phyloP scores from a whole-genome alignment of 805 yeast species.

The Candida cerambycidarum region DNA sequence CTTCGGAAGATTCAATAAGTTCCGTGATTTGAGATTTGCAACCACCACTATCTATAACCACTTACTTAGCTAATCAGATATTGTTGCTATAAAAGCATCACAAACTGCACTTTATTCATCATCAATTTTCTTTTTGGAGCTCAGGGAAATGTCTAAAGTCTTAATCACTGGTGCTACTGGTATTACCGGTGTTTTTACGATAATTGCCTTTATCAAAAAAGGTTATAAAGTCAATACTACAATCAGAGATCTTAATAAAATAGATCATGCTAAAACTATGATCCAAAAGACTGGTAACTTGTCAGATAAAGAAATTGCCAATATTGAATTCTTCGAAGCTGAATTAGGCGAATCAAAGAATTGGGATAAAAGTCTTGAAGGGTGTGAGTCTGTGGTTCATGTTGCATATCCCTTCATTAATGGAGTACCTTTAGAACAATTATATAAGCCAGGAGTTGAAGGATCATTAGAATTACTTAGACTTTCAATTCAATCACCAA shows the following conservation, averaged over 20 bases:
- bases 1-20: too few relatives aligned
- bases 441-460: constrained; percentile 6
- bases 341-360: constrained; percentile 10
- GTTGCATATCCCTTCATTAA: constrained; percentile 14
- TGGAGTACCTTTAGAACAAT: constrained; percentile 8
- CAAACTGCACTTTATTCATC: too few relatives aligned
- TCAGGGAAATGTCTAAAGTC: constrained; percentile 7
- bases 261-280: constrained; percentile 4
- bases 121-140: too few relatives aligned
- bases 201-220: constrained; percentile 9
- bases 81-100: too few relatives aligned
- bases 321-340: constrained; percentile 8
- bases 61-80: too few relatives aligned
- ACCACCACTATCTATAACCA: too few relatives aligned
- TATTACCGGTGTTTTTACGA: constrained; percentile 12
- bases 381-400: constrained; percentile 12
- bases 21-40: too few relatives aligned
- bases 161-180: constrained; percentile 19
- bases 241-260: constrained; percentile 11
- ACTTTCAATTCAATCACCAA: constrained; percentile 4
- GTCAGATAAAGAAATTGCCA: not conserved
- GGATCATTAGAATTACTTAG: constrained; percentile 7
- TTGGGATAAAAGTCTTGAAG: constrained; percentile 15
- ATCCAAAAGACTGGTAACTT: constrained; percentile 9
- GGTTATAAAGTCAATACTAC: constrained; percentile 16